phyloP scores from a whole-genome alignment of 164 flowering plant species.

The Vitis labrusca region DNA sequence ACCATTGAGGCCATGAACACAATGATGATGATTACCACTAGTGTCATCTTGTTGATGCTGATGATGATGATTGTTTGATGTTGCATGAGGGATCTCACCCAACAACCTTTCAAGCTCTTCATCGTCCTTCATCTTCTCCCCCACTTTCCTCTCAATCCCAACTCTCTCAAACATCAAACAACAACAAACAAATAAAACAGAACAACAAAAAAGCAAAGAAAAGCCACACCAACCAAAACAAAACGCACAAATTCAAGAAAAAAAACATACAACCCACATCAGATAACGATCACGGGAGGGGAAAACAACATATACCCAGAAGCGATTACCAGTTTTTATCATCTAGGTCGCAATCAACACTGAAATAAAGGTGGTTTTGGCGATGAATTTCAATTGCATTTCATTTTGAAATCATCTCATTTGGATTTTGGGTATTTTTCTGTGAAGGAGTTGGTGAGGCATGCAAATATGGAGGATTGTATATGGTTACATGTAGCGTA shows the following conservation, averaged over 20 bases:
- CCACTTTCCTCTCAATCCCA: too few relatives aligned
- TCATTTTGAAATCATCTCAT: conserved; percentile 12
- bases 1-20: conserved; percentile 4
- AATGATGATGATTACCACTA: conserved; percentile 9
- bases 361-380: neutral
- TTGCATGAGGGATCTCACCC: too few relatives aligned
- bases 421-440: conserved; percentile 19
- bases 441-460: conserved; percentile 26
- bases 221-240: conserved; percentile 1
- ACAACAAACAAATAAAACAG: neutral
- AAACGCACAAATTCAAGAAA: neutral
- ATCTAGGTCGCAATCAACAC: conserved; percentile 3
- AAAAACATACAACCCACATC: conserved; percentile 25
- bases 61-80: too few relatives aligned
- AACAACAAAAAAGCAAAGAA: neutral
- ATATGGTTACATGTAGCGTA: conserved; percentile 20
- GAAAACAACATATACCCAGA: conserved; percentile 18
- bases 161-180: conserved; percentile 5
- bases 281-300: conserved; percentile 9
- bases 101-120: too few relatives aligned
- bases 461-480: conserved; percentile 31
- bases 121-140: too few relatives aligned
- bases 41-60: too few relatives aligned
- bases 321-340: conserved; percentile 18
- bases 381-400: conserved; percentile 23